A percentile compares a stretch with the other conserved stretches of the same genome.
These are phyloP conservation scores for Cryptosporidium parvum DNA, from an alignment of 169 alveolate genomes.

Conservation along the genomic window DNA sequence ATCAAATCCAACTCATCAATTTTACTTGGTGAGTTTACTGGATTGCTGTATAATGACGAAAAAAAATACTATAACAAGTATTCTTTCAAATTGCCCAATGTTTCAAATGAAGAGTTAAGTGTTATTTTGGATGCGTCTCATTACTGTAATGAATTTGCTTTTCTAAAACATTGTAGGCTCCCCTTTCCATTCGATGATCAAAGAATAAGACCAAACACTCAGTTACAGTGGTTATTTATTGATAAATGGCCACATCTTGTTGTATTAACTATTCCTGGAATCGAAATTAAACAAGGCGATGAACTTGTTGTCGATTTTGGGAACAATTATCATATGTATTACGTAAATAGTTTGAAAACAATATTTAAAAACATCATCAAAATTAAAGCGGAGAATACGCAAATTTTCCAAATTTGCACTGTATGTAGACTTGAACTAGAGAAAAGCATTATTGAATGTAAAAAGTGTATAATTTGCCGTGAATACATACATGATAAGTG, in stretches of 20 bases:
- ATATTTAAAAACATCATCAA: not conserved
- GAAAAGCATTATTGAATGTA: not conserved
- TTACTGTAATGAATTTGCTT: slow-evolving; percentile 51
- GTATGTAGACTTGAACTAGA: slow-evolving; percentile 44
- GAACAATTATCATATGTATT: slow-evolving; percentile 19
- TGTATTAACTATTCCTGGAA: slow-evolving; percentile 70
- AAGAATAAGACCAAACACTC: slow-evolving; percentile 40
- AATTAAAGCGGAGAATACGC: slow-evolving; percentile 1
- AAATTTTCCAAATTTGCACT: slow-evolving; percentile 6
- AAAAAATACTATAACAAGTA: not conserved
- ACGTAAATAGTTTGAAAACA: not conserved
- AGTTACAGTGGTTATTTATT: slow-evolving; percentile 65
- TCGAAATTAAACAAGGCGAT: slow-evolving; percentile 53
- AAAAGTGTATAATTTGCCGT: slow-evolving; percentile 24
- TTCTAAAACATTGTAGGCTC: slow-evolving; percentile 51
- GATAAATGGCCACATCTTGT: slow-evolving; percentile 73
- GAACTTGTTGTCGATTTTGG: slow-evolving; percentile 66
- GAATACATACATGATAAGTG: slow-evolving; percentile 37
- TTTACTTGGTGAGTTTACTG: slow-evolving; percentile 63
- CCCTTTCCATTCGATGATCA: slow-evolving; percentile 68
- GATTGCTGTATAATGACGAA: slow-evolving; percentile 6
- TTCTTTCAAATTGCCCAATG: slow-evolving; percentile 25
- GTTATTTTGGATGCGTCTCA: slow-evolving; percentile 31
- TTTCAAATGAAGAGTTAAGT: slow-evolving; percentile 11
- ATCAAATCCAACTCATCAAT: slow-evolving; percentile 26